These are phyloP conservation scores for Pyracantha coccinea DNA, from an alignment of 331 rosid species.

Conservation along the genomic window DNA sequence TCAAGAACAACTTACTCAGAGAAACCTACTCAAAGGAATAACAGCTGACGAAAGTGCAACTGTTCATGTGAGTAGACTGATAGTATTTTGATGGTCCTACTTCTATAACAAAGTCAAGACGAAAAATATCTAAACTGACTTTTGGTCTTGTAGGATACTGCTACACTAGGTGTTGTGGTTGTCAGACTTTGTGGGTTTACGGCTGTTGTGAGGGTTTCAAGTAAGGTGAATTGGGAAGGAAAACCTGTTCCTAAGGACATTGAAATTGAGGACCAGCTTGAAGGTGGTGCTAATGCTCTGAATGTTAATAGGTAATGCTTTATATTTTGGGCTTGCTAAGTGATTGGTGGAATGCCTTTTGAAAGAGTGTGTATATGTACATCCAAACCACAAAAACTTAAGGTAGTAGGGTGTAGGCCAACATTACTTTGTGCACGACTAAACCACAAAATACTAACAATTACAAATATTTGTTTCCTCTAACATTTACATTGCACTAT, in stretches of 20 bases:
- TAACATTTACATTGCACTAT: slow-evolving; percentile 3
- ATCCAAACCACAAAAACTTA: not conserved
- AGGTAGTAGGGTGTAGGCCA: not conserved
- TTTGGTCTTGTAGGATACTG: slow-evolving; percentile 62
- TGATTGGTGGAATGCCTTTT: not conserved
- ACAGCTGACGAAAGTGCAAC: slow-evolving; percentile 99
- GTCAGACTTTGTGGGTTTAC: slow-evolving; percentile 88
- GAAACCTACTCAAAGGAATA: slow-evolving; percentile 94
- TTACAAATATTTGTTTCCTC: slow-evolving; percentile 14
- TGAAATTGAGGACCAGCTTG: slow-evolving; percentile 92
- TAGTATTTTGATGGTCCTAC: not conserved
- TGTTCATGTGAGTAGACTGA: slow-evolving; percentile 67
- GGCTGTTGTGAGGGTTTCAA: slow-evolving; percentile 78
- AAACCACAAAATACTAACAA: slow-evolving; percentile 1
- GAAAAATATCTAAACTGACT: slow-evolving; percentile 6
- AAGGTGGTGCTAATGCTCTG: slow-evolving; percentile 93
- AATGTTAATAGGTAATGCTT: slow-evolving; percentile 72
- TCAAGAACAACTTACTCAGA: slow-evolving; percentile 63
- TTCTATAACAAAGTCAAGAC: not conserved
- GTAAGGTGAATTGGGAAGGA: slow-evolving; percentile 47
- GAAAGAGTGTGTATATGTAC: not conserved
- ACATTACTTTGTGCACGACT: not conserved
- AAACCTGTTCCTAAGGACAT: slow-evolving; percentile 52
- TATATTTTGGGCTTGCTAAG: not conserved
- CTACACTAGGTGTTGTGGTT: slow-evolving; percentile 79